A percentile compares a stretch with the other conserved stretches of the same genome.
Evolutionary conservation across 768 basidiomycete species (phyloP).

Genomic region (Dacryopinax spathularia): DNA sequence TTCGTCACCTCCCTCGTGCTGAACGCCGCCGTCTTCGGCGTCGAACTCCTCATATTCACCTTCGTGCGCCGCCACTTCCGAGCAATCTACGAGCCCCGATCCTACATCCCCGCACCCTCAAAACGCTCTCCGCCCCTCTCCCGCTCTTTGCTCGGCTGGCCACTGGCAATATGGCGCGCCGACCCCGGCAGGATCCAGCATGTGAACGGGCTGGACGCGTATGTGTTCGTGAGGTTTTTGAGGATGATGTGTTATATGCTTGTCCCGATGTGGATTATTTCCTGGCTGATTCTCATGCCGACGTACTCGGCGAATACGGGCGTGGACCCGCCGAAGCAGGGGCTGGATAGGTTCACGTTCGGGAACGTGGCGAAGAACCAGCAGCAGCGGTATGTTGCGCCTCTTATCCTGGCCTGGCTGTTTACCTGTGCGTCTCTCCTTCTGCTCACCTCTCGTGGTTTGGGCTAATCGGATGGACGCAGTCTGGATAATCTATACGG

Average conservation of each 20-base stretch:
- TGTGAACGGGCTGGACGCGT: slow-evolving; percentile 56
- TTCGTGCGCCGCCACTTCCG: slow-evolving; percentile 72
- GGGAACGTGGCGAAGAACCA: slow-evolving; percentile 32
- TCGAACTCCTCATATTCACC: slow-evolving; percentile 65
- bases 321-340: slow-evolving; percentile 18
- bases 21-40: slow-evolving; percentile 59
- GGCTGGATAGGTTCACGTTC: slow-evolving; percentile 36
- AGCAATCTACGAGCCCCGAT: slow-evolving; percentile 76
- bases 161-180: slow-evolving; percentile 43
- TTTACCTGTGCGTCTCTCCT: slow-evolving; percentile 50
- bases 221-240: slow-evolving; percentile 37
- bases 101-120: slow-evolving; percentile 46
- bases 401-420: slow-evolving; percentile 48
- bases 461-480: too few species aligned
- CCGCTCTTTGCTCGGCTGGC: slow-evolving; percentile 46
- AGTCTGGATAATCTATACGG: slow-evolving; percentile 80
- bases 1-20: slow-evolving; percentile 77
- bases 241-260: slow-evolving; percentile 51
- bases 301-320: slow-evolving; percentile 23
- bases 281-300: slow-evolving; percentile 38
- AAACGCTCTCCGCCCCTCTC: slow-evolving; percentile 47
- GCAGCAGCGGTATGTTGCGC: slow-evolving; percentile 45
- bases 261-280: slow-evolving; percentile 45
- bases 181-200: slow-evolving; percentile 48
- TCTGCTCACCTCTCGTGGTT: background rate